phyloP scores from a whole-genome alignment of 2,329 filamentous ascomycete genomes.

The Hymenoscyphus occultus region DNA sequence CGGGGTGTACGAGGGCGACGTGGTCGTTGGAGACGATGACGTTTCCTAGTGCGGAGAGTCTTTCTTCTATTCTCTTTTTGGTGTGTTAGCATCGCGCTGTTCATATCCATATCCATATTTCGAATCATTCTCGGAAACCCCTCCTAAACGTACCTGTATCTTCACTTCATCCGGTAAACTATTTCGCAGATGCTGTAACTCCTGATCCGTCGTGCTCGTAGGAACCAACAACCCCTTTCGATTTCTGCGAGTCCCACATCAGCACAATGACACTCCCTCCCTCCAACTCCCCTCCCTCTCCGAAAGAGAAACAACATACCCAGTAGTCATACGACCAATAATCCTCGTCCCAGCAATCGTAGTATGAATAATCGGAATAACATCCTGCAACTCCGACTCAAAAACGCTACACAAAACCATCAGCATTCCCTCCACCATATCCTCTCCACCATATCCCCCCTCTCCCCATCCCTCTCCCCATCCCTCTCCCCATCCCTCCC shows the following conservation, averaged over 20 bases:
- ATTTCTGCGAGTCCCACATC: slow-evolving; percentile 57
- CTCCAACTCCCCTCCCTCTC: not conserved
- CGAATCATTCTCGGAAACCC: not conserved
- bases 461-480: not conserved
- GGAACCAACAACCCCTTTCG: slow-evolving; percentile 95
- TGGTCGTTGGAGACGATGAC: slow-evolving; percentile 97
- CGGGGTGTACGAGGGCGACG: slow-evolving; percentile 92
- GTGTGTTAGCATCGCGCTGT: not conserved
- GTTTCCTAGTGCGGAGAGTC: slow-evolving; percentile 91
- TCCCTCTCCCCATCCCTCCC: too few species aligned
- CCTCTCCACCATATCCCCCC: too few species aligned
- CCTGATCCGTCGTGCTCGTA: slow-evolving; percentile 94
- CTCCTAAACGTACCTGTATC: slow-evolving; percentile 54
- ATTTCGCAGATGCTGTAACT: slow-evolving; percentile 95
- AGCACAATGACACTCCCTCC: slow-evolving; percentile 11
- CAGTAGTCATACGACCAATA: slow-evolving; percentile 90
- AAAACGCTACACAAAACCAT: slow-evolving; percentile 63
- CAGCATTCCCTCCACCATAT: slow-evolving; percentile 16
- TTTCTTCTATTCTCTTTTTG: slow-evolving; percentile 84
- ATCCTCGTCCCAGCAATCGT: slow-evolving; percentile 97
- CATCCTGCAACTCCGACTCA: slow-evolving; percentile 94
- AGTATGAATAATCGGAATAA: slow-evolving; percentile 94
- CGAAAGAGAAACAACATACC: slow-evolving; percentile 49
- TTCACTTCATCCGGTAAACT: slow-evolving; percentile 87
- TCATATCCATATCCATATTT: not conserved